Evolutionary conservation across 345 rosid genomes (phyloP).

Genomic region (Kandelia obovata): DNA sequence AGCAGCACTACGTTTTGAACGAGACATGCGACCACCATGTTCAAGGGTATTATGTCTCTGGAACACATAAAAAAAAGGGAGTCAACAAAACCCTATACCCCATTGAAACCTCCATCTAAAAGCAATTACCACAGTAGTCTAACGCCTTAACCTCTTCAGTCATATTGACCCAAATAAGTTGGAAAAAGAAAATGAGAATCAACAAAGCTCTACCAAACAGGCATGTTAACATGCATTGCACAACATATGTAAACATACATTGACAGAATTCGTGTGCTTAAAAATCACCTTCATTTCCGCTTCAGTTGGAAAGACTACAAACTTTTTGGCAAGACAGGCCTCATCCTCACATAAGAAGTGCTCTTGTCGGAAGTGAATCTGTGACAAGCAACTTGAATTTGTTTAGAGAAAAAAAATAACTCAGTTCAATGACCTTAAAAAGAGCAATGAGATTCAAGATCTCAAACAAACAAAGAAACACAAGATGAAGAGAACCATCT

Average conservation of each 20-base stretch:
- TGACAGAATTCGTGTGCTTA: too few species aligned
- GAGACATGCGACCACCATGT: slow-evolving; percentile 96
- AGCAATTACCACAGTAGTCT: too few species aligned
- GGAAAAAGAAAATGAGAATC: neutral
- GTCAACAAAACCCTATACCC: too few species aligned
- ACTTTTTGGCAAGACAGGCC: slow-evolving; percentile 84
- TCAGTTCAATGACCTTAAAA: neutral
- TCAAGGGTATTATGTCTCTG: slow-evolving; percentile 92
- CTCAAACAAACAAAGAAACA: neutral
- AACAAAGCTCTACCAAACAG: neutral
- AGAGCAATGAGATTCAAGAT: neutral
- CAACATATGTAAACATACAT: neutral
- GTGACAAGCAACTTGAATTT: slow-evolving; percentile 20
- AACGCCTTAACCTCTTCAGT: too few species aligned
- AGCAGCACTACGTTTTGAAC: slow-evolving; percentile 86
- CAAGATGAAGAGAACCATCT: slow-evolving; percentile 13
- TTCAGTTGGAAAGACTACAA: slow-evolving; percentile 79
- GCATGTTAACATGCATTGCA: neutral
- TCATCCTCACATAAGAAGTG: slow-evolving; percentile 97
- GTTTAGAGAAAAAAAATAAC: neutral
- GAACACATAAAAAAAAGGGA: slow-evolving; percentile 8
- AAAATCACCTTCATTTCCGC: slow-evolving; percentile 78
- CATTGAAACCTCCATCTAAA: too few species aligned
- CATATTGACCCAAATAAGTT: neutral
- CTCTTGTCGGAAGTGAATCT: slow-evolving; percentile 87